Conservation (phyloP, 208 protist genomes). For the Endotrypanum monterogeii region DNA sequence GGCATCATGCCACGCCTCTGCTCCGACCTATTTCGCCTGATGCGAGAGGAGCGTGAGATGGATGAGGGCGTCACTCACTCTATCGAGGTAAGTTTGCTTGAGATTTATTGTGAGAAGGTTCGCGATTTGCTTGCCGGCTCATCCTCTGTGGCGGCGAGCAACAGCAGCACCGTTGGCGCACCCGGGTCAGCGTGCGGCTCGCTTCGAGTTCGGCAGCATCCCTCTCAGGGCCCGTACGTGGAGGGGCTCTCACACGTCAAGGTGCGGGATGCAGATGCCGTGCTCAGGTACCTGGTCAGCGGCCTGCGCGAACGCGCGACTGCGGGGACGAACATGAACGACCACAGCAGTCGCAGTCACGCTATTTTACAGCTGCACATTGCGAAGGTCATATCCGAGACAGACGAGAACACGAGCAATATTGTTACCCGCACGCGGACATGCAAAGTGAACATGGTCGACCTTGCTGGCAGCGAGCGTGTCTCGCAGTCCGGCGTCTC, state of each 20-base stretch:
- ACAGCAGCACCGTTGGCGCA: slow-evolving; percentile 1
- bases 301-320: slow-evolving; percentile 79
- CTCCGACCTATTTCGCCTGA: slow-evolving; percentile 65
- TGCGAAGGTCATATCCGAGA: slow-evolving; percentile 49
- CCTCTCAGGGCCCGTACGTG: slow-evolving; percentile 75
- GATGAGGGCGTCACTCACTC: slow-evolving; percentile 60
- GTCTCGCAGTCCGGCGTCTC: slow-evolving; percentile 86
- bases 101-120: slow-evolving; percentile 92
- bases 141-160: not conserved
- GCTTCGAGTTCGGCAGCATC: slow-evolving; percentile 76
- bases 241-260: slow-evolving; percentile 67
- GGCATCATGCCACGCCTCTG: slow-evolving; percentile 86
- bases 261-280: slow-evolving; percentile 53
- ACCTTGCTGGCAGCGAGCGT: slow-evolving; percentile 98
- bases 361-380: slow-evolving; percentile 95
- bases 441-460: slow-evolving; percentile 95
- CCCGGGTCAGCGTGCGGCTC: slow-evolving; percentile 13
- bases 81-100: slow-evolving; percentile 81
- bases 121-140: slow-evolving; percentile 59
- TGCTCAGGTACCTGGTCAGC: slow-evolving; percentile 53
- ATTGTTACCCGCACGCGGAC: slow-evolving; percentile 66
- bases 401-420: slow-evolving; percentile 32
- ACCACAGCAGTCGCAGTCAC: slow-evolving; percentile 95
- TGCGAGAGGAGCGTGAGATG: slow-evolving; percentile 66
- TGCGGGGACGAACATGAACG: slow-evolving; percentile 95